Base-by-base conservation (phyloP, 2,329 filamentous ascomycete genomes). In the Neonectria magnoliae region DNA sequence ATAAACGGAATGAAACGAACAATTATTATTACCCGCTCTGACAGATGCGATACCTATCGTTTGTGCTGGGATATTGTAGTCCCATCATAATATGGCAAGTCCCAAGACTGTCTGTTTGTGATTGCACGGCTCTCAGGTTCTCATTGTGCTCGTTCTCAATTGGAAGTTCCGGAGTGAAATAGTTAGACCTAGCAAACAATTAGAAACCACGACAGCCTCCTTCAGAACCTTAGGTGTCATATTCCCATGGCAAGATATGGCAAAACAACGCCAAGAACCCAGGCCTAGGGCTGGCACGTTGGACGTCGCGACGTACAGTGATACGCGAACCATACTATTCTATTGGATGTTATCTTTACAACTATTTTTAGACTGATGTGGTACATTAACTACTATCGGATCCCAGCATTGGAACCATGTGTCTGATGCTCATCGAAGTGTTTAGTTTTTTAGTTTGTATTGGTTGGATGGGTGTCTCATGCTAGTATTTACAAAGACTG, bases 261-360 rank as follows among this genome's bases (percentile, higher is more conserved):
- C 65, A 75, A 83, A 63, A 64, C 79, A 5, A 62, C 74, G 52
- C 76, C 80, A 8, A 68, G 68, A 29, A 78, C 72, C 0, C 41
- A 83, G 1, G 70, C 70, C 0, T 78, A 82, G 54, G 82, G 77
- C 79, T 84, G 82, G 81, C 70, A 77, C 56, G 81, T 83, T 61
- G 65, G 77, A 4, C 66, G 82, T 1, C 80, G 81, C 31, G 75
- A 77, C 0, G 76, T 79, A 0, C 80, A 83, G 53, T 83, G 81
- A 80, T 83, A 79, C 52, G 25, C 5, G 25, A 25, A 82, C 79
- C 1, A 81, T 84, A 55, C 84, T 4, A 62, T 66, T 5, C 56
- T 83, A 1, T 48, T 82, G 0, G 38, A 71, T 8, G 68, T 81
- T 22, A 20, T 52, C 1, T 33, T 71, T 4, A 82, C 77, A 0